These are phyloP conservation scores for Asterella californica DNA, from an alignment of 225 moss, liverwort and hornwort species.

Conservation along the genomic window DNA sequence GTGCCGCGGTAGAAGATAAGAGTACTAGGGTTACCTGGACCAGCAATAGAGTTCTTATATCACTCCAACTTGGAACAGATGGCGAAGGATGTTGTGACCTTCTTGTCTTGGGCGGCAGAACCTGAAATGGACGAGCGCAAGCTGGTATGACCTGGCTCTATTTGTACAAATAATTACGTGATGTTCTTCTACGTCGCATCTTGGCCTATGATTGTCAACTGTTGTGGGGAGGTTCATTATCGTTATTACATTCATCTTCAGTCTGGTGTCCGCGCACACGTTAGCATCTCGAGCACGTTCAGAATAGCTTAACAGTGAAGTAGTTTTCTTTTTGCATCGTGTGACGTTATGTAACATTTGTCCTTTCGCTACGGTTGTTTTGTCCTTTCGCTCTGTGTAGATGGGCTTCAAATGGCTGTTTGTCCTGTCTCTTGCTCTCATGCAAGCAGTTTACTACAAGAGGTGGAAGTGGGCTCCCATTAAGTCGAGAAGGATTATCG, in stretches of 20 bases:
- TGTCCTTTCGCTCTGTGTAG: slow-evolving; percentile 19
- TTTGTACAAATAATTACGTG: not conserved
- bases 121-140: slow-evolving; percentile 98
- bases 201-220: too few species aligned
- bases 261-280: too few species aligned
- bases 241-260: too few species aligned
- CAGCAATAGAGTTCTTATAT: not conserved
- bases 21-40: not conserved
- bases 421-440: slow-evolving; percentile 57
- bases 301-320: too few species aligned
- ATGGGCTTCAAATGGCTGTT: slow-evolving; percentile 96
- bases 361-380: not conserved
- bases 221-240: too few species aligned
- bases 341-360: too few species aligned
- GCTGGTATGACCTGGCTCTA: slow-evolving; percentile 43
- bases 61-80: slow-evolving; percentile 31
- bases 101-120: slow-evolving; percentile 92
- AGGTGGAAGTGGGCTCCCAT: slow-evolving; percentile 85
- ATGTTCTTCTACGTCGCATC: not conserved
- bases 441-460: slow-evolving; percentile 75
- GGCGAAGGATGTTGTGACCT: slow-evolving; percentile 88
- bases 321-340: too few species aligned
- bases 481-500: slow-evolving; percentile 77
- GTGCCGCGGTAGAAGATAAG: not conserved
- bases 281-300: too few species aligned